phyloP scores from a whole-genome alignment of 108 stramenopile genomes.

The Skeletonema grethae region DNA sequence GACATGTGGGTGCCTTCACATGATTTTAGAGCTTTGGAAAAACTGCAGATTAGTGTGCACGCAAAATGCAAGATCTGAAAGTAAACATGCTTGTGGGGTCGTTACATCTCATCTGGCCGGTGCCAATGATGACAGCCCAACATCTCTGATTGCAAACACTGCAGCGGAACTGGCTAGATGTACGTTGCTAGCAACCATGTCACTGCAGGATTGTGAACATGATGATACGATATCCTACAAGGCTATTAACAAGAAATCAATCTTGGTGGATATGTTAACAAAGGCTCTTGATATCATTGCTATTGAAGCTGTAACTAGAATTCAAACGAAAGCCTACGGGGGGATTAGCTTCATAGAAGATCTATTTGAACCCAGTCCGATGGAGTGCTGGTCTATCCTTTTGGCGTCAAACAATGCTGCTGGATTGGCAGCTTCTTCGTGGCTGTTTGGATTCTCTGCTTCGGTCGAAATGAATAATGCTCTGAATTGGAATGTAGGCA shows the following conservation, averaged over 20 bases:
- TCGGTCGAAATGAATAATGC: background rate
- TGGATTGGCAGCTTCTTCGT: slow-evolving; percentile 32
- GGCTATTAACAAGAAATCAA: slow-evolving; percentile 12
- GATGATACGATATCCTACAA: slow-evolving; percentile 14
- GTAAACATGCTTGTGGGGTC: slow-evolving; percentile 29
- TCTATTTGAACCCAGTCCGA: slow-evolving; percentile 22
- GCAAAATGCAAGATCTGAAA: slow-evolving; percentile 13
- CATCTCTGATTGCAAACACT: slow-evolving; percentile 20
- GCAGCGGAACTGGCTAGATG: slow-evolving; percentile 25
- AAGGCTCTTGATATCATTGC: slow-evolving; percentile 28
- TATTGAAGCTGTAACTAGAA: slow-evolving; percentile 31
- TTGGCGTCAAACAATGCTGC: slow-evolving; percentile 15
- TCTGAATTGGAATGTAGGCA: slow-evolving; percentile 19
- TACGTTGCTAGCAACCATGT: slow-evolving; percentile 26
- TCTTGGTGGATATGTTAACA: slow-evolving; percentile 30
- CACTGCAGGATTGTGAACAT: slow-evolving; percentile 19
- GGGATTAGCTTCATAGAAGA: slow-evolving; percentile 34
- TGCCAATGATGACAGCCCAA: slow-evolving; percentile 1
- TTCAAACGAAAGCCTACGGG: slow-evolving; percentile 9
- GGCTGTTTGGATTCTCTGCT: slow-evolving; percentile 10
- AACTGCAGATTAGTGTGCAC: slow-evolving; percentile 28
- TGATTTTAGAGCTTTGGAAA: slow-evolving; percentile 39
- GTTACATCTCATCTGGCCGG: slow-evolving; percentile 22
- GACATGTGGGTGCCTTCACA: slow-evolving; percentile 29
- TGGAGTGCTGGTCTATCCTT: slow-evolving; percentile 33